Evolutionary conservation across 345 rosid species (phyloP).

Genomic region (Aquilaria malaccensis): DNA sequence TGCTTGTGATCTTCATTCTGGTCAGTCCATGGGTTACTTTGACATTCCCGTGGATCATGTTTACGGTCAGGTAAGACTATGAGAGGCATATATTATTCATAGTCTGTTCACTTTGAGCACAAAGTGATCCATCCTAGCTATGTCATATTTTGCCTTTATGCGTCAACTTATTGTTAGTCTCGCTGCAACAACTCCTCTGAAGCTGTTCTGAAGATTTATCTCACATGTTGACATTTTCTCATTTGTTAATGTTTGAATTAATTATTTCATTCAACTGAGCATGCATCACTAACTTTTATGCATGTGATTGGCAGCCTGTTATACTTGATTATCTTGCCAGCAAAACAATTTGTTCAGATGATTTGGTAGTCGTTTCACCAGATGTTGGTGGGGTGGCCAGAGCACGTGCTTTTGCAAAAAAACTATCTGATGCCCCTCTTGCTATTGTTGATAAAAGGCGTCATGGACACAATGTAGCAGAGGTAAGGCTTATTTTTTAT

Average conservation of each 20-base stretch:
- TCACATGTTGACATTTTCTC: background rate
- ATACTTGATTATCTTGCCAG: constrained; percentile 96
- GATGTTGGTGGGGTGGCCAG: constrained; percentile 99
- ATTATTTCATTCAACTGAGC: background rate
- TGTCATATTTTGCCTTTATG: background rate
- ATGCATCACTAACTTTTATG: constrained; percentile 2
- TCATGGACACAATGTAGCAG: constrained; percentile 95
- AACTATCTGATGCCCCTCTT: constrained; percentile 90
- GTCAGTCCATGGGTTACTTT: constrained; percentile 98
- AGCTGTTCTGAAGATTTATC: background rate
- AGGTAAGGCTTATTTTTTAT: constrained; percentile 37
- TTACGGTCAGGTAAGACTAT: constrained; percentile 68
- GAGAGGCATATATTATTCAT: constrained; percentile 3
- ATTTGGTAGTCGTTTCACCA: constrained; percentile 95
- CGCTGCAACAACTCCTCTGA: too few species aligned
- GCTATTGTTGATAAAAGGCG: constrained; percentile 98
- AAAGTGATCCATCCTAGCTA: background rate
- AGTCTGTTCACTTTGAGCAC: background rate
- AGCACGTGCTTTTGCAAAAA: constrained; percentile 95
- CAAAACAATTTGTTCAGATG: constrained; percentile 76
- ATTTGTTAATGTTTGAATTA: background rate
- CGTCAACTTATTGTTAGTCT: background rate
- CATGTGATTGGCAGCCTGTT: constrained; percentile 59
- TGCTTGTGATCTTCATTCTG: constrained; percentile 99
- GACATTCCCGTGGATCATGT: constrained; percentile 97